Evolutionary conservation across 352 stramenopile species (phyloP).

Genomic region (Globisporangium splendens): DNA sequence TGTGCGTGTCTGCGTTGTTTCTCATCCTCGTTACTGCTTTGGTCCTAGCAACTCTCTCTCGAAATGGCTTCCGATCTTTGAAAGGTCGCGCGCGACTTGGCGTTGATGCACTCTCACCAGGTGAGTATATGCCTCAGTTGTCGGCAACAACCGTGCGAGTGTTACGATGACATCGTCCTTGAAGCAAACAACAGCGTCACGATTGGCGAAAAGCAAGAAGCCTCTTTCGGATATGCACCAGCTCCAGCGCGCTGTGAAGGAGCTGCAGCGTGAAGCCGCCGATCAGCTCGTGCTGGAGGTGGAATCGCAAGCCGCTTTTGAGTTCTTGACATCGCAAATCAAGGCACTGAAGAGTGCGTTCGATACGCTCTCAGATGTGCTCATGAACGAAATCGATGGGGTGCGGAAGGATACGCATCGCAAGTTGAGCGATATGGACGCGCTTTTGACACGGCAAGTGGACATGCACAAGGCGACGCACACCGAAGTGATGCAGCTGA

Average conservation of each 20-base stretch:
- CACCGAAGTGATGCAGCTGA: conserved; percentile 66
- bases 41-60: conserved; percentile 6
- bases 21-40: not conserved
- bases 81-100: conserved; percentile 6
- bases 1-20: not conserved
- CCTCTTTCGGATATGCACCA: conserved; percentile 80
- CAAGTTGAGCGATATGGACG: conserved; percentile 57
- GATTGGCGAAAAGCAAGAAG: conserved; percentile 76
- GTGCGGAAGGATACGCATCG: conserved; percentile 66
- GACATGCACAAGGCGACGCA: conserved; percentile 64
- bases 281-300: conserved; percentile 76
- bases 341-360: conserved; percentile 69
- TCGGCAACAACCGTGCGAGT: conserved; percentile 16
- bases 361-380: conserved; percentile 75
- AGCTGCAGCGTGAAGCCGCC: conserved; percentile 66
- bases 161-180: conserved; percentile 36
- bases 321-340: conserved; percentile 79
- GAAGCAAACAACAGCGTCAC: conserved; percentile 52
- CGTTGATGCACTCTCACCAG: too few species aligned
- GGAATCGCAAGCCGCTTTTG: conserved; percentile 80
- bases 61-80: not conserved
- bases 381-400: conserved; percentile 69
- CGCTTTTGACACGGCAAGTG: conserved; percentile 44
- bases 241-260: conserved; percentile 69
- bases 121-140: not conserved